These are phyloP conservation scores for Herpotrichia juniperi DNA, from an alignment of 2,329 filamentous ascomycete species.

Conservation along the genomic window DNA sequence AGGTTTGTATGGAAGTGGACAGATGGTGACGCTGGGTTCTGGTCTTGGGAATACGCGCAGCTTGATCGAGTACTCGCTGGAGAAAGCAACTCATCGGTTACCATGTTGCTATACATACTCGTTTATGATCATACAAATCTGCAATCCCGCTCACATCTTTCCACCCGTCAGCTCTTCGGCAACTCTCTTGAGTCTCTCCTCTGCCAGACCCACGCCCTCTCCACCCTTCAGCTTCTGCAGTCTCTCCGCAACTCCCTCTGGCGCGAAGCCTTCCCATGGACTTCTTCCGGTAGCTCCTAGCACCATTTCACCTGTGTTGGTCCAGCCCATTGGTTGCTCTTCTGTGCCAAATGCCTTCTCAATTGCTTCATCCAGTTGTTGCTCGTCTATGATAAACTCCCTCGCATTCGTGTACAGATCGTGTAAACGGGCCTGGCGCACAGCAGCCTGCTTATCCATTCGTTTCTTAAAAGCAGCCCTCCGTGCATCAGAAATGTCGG, in stretches of 20 bases:
- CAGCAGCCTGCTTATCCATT: slow-evolving; percentile 60
- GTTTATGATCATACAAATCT: too few relatives aligned
- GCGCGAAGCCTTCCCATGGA: slow-evolving; percentile 37
- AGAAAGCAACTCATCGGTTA: too few relatives aligned
- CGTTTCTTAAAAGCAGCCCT: slow-evolving; percentile 47
- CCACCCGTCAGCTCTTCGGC: slow-evolving; percentile 72
- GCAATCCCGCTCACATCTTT: slow-evolving; percentile 50
- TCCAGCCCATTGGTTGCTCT: slow-evolving; percentile 50
- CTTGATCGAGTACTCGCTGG: too few relatives aligned
- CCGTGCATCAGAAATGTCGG: slow-evolving; percentile 33
- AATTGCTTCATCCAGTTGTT: slow-evolving; percentile 75
- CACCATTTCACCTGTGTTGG: slow-evolving; percentile 26
- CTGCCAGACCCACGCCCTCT: slow-evolving; percentile 52
- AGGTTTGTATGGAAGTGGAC: too few relatives aligned
- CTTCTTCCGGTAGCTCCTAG: slow-evolving; percentile 28
- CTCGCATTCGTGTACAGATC: slow-evolving; percentile 89
- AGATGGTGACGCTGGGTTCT: too few relatives aligned
- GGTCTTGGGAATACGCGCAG: too few relatives aligned
- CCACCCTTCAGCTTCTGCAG: slow-evolving; percentile 42
- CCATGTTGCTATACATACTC: too few relatives aligned
- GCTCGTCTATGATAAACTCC: slow-evolving; percentile 83
- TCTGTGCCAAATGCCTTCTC: slow-evolving; percentile 76
- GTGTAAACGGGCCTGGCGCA: slow-evolving; percentile 75
- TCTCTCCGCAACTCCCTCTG: slow-evolving; percentile 40
- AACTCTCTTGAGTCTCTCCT: slow-evolving; percentile 66